Evolutionary conservation across 768 basidiomycete species (phyloP).

Genomic region (Leucocoprinus leucothites): DNA sequence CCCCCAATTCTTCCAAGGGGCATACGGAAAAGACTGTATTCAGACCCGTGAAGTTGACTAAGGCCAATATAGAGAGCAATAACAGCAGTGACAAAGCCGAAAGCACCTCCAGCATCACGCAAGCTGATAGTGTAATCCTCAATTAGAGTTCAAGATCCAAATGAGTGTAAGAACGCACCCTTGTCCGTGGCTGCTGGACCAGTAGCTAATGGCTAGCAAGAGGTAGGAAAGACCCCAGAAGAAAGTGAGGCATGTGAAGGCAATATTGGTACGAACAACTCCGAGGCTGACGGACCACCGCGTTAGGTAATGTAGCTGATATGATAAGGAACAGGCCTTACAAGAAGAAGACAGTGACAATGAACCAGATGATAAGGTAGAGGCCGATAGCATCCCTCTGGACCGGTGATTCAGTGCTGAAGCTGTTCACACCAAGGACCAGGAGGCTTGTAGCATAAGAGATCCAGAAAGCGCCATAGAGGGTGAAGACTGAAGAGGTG

Average conservation of each 20-base stretch:
- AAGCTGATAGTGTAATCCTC: neutral
- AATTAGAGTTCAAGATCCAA: neutral
- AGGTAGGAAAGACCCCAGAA: conserved; percentile 54
- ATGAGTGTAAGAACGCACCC: neutral
- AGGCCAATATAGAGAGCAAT: conserved; percentile 13
- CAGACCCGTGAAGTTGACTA: conserved; percentile 7
- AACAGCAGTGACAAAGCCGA: conserved; percentile 11
- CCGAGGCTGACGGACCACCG: conserved; percentile 34
- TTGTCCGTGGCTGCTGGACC: conserved; percentile 15
- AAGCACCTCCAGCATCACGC: conserved; percentile 13
- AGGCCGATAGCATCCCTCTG: conserved; percentile 49
- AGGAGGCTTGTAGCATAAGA: conserved; percentile 53
- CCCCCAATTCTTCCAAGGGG: conserved; percentile 8
- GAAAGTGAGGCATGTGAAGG: conserved; percentile 46
- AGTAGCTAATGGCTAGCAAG: conserved; percentile 39
- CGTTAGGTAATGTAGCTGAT: neutral
- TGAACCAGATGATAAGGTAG: conserved; percentile 53
- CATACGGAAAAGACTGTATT: conserved; percentile 12
- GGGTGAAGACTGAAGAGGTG: conserved; percentile 49
- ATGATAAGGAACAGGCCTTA: conserved; percentile 24
- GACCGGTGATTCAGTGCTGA: conserved; percentile 31
- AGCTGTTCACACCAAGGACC: conserved; percentile 40
- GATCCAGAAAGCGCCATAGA: conserved; percentile 64
- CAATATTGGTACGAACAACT: conserved; percentile 47
- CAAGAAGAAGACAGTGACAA: conserved; percentile 50